phyloP scores from a whole-genome alignment of 805 yeast species.

The Pichia ethanolica region DNA sequence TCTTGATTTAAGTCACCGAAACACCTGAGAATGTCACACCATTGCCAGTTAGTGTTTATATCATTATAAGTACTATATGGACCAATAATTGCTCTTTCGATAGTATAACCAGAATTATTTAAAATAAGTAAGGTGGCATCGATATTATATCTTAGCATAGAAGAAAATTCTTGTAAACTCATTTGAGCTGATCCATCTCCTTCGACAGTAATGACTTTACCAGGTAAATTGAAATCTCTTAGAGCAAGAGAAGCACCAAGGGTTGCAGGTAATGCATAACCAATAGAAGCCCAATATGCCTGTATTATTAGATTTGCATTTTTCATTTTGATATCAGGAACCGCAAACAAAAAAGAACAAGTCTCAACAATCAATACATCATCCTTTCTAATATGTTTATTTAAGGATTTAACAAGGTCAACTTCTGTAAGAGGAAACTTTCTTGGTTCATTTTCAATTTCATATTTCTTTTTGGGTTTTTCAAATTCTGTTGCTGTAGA shows the following conservation, averaged over 20 bases:
- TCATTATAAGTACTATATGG: conserved; percentile 45
- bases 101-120: conserved; percentile 46
- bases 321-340: conserved; percentile 31
- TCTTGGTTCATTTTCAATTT: not conserved
- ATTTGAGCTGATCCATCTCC: conserved; percentile 55
- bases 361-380: conserved; percentile 41
- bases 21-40: conserved; percentile 58
- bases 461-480: conserved; percentile 4
- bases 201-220: conserved; percentile 37
- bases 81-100: conserved; percentile 43
- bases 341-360: conserved; percentile 39
- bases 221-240: conserved; percentile 31
- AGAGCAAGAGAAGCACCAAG: conserved; percentile 40
- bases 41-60: conserved; percentile 45
- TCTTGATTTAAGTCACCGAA: conserved; percentile 50
- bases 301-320: conserved; percentile 33
- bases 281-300: conserved; percentile 42
- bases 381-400: conserved; percentile 27
- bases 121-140: conserved; percentile 37
- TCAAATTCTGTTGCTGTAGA: not conserved
- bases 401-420: conserved; percentile 31
- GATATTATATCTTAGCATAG: conserved; percentile 33
- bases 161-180: conserved; percentile 43
- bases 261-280: conserved; percentile 45
- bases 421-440: conserved; percentile 24